A percentile compares a stretch with the other conserved stretches of the same genome.
phyloP scores from a whole-genome alignment of 2,329 filamentous ascomycete species.

The Pestalotiopsis sp. region DNA sequence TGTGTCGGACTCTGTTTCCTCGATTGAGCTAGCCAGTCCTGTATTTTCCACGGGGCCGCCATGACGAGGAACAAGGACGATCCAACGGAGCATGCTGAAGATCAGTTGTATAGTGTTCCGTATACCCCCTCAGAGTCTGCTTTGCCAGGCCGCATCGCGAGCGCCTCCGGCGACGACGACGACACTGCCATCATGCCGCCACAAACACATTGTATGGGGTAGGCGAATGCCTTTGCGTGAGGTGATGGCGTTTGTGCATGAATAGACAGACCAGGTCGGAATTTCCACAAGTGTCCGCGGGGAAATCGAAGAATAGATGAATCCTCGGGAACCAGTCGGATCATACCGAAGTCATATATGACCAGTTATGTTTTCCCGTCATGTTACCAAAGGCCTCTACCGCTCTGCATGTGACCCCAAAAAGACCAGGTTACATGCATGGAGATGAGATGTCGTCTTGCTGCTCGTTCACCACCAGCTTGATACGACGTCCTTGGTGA shows the following conservation, averaged over 20 bases:
- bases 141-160: background rate
- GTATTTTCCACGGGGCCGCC: background rate
- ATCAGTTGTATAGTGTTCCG: background rate
- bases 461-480: background rate
- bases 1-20: background rate
- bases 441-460: background rate
- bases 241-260: background rate
- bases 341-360: conserved; percentile 7
- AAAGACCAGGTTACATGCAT: background rate
- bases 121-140: no score
- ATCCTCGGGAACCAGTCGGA: background rate
- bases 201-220: background rate
- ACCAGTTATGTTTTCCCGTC: background rate
- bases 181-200: background rate
- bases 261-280: background rate
- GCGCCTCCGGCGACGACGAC: background rate
- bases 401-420: background rate
- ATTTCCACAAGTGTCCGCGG: background rate
- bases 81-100: background rate
- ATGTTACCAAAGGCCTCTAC: background rate
- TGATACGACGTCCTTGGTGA: background rate
- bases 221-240: background rate
- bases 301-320: background rate
- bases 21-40: background rate
- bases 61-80: background rate